Evolutionary conservation across 2,329 filamentous ascomycete species (phyloP).

Genomic region (Colletotrichum gloeosporioides): DNA sequence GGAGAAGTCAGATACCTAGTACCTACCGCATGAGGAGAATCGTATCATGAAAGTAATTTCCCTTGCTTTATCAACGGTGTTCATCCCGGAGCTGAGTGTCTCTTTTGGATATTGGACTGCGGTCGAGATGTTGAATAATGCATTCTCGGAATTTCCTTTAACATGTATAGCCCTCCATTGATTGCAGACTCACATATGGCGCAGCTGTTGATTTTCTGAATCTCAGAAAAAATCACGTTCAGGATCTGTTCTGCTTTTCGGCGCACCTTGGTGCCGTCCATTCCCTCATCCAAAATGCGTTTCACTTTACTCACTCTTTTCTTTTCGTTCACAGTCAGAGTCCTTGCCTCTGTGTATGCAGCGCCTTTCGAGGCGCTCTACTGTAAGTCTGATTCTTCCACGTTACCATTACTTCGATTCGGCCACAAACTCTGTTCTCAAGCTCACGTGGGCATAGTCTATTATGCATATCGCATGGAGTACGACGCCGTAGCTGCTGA

Average conservation of each 20-base stretch:
- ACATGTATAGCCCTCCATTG: not conserved
- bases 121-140: not conserved
- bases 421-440: not conserved
- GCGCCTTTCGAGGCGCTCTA: not conserved
- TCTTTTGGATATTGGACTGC: not conserved
- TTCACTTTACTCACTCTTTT: not conserved
- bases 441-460: not conserved
- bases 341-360: not conserved
- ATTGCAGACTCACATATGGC: not conserved
- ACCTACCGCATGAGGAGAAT: not conserved
- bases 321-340: not conserved
- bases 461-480: not conserved
- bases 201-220: not conserved
- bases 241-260: not conserved
- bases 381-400: not conserved
- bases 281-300: not conserved
- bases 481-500: not conserved
- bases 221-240: not conserved
- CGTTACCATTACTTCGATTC: not conserved
- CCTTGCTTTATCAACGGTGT: not conserved
- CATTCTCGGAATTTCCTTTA: not conserved
- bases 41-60: not conserved
- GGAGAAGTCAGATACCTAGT: not conserved
- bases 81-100: not conserved
- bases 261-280: not conserved